phyloP scores from a whole-genome alignment of 139 green algal species.

The Monoraphidium neglectum region DNA sequence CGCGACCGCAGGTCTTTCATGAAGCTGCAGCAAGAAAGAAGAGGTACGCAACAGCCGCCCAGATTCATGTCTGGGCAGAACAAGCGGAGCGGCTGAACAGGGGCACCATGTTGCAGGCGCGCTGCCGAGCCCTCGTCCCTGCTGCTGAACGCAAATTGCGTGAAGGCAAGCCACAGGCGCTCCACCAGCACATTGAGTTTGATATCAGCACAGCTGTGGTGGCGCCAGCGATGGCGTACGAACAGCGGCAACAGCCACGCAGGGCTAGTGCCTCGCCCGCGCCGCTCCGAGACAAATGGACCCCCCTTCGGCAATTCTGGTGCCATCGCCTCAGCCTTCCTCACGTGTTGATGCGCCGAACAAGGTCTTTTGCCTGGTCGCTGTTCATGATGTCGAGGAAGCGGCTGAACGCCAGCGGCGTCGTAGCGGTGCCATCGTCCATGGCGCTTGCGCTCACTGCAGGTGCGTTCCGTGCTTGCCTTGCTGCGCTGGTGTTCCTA shows the following conservation, averaged over 20 bases:
- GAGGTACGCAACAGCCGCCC: background rate
- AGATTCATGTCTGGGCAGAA: background rate
- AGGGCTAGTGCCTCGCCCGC: no score
- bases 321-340: background rate
- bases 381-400: slow-evolving; percentile 64
- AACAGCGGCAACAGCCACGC: no score
- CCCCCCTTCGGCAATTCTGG: no score
- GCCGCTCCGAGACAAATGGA: no score
- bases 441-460: background rate
- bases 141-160: no score
- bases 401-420: slow-evolving; percentile 34
- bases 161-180: no score
- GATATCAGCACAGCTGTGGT: no score
- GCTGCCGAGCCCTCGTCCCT: background rate
- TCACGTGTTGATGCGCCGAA: slow-evolving; percentile 86
- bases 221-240: no score
- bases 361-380: slow-evolving; percentile 73
- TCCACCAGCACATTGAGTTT: no score
- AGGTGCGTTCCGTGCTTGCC: background rate
- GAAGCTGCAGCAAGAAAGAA: slow-evolving; percentile 37
- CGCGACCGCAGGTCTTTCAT: slow-evolving; percentile 54
- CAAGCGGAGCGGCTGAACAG: background rate
- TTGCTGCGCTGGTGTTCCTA: no score
- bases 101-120: background rate
- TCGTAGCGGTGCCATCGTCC: background rate